Evolutionary conservation across 2,329 filamentous ascomycete species (phyloP), one percentile per base, ranked within the genome.

Genomic region (Fusarium drepaniforme): DNA sequence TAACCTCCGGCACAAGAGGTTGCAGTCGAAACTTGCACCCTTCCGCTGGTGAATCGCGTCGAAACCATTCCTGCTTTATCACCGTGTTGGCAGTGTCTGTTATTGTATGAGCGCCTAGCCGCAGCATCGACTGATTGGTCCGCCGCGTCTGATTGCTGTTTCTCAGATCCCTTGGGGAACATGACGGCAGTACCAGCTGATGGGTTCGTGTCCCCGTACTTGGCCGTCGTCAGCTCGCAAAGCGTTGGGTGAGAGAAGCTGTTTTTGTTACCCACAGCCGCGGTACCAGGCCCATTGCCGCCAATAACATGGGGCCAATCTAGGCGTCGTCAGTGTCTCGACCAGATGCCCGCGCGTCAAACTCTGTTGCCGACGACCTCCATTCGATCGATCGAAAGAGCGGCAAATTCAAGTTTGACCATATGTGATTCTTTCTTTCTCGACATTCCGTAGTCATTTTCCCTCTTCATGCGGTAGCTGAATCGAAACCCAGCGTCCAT

Each of bases 31-130:
- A 62, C 40, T 18, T 51, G 28, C 23, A 74, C 64, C 56, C 53
- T 66, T 59, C 35, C 21, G 56, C 61, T 70, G 60, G 70, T 53
- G 57, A 46, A 60, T 63, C 62, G 51, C 51, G 61, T 46, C 73
- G 73, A 75, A 75, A 75, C 73, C 73, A 68, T 46, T 66, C 56
- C 18, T 75, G 73, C 73, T 42, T 73, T 68, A 64, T 23, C 25
- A 53, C 58, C 53, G 70, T 75, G 33, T 65, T 75, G 60, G 49
- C 40, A 51, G 23, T 57, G 73, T 64, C 21, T 74, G 60, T 61
- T 59, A 74, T 42, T 61, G 67, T 64, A 62, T 51, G 70, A 66
- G 57, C 44, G 64, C 38, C 63, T 61, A 37, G 46, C 69, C 23
- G 58, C 42, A 38, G 15, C 6, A 30, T 33, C 30, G 51, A 53